Conservation (phyloP, 768 basidiomycete genomes). For the Cystobasidium tubakii region DNA sequence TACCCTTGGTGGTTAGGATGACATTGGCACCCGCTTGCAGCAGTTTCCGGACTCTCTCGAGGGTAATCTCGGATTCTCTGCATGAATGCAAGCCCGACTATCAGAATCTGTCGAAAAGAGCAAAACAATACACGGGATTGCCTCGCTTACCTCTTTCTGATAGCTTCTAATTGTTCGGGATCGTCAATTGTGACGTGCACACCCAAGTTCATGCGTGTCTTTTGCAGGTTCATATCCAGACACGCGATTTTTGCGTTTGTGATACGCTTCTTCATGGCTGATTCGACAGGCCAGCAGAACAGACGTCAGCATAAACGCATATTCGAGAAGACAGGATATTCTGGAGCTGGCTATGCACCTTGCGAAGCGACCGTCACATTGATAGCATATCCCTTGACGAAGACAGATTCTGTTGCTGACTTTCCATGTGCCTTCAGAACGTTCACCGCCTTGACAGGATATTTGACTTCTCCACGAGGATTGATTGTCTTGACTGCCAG, state of each 20-base stretch:
- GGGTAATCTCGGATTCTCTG: slow-evolving; percentile 90
- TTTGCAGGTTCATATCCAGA: slow-evolving; percentile 94
- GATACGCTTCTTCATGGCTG: slow-evolving; percentile 96
- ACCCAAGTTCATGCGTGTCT: slow-evolving; percentile 93
- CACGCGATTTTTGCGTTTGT: slow-evolving; percentile 93
- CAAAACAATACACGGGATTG: background rate
- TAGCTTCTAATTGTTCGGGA: slow-evolving; percentile 91
- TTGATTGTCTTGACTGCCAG: slow-evolving; percentile 92
- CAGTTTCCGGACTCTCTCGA: slow-evolving; percentile 93
- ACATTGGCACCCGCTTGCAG: slow-evolving; percentile 94
- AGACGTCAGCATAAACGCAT: no score
- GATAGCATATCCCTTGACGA: slow-evolving; percentile 90
- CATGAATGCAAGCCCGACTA: background rate
- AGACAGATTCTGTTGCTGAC: slow-evolving; percentile 88
- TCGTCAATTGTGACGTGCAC: slow-evolving; percentile 96
- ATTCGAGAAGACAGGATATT: no score
- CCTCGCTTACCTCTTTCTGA: slow-evolving; percentile 69
- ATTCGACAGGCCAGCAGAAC: no score
- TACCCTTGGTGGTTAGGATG: slow-evolving; percentile 93
- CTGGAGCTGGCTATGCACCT: slow-evolving; percentile 62
- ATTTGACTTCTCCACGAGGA: slow-evolving; percentile 88
- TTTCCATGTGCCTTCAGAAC: slow-evolving; percentile 94
- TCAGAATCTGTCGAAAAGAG: background rate
- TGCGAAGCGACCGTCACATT: slow-evolving; percentile 99
- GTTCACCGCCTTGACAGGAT: slow-evolving; percentile 98